These are phyloP conservation scores for Lupinus albus DNA, from an alignment of 306 rosid species.

Conservation along the genomic window DNA sequence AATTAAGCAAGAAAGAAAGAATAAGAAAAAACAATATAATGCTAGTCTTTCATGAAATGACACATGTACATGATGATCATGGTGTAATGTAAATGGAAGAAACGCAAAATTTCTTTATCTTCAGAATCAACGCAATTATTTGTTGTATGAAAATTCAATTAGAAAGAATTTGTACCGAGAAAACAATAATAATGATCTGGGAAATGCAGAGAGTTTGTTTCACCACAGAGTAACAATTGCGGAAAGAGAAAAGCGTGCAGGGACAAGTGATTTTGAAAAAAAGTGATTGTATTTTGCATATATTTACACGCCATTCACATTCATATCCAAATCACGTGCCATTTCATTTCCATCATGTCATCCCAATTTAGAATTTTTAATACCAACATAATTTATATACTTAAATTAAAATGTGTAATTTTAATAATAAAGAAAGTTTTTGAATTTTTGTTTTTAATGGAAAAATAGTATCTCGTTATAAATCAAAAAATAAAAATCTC, in stretches of 20 bases:
- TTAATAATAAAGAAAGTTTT: too few species aligned
- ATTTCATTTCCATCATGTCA: not conserved
- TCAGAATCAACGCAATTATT: not conserved
- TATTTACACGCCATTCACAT: not conserved
- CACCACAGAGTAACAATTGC: not conserved
- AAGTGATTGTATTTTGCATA: not conserved
- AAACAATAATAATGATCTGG: constrained; percentile 3
- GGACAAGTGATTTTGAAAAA: constrained; percentile 14
- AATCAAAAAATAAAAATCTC: too few species aligned
- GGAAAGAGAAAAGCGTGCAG: not conserved
- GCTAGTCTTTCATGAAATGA: too few species aligned
- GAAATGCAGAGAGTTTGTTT: not conserved
- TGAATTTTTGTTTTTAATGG: too few species aligned
- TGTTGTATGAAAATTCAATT: not conserved
- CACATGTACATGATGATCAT: too few species aligned
- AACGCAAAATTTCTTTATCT: too few species aligned
- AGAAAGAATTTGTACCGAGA: not conserved
- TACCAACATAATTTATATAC: too few species aligned
- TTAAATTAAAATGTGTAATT: too few species aligned
- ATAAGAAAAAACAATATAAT: not conserved
- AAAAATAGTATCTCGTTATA: too few species aligned
- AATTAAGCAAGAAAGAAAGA: not conserved
- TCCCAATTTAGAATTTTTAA: not conserved
- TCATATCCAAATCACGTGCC: not conserved
- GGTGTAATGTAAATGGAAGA: too few species aligned